Percentiles rank a stretch among this genome's conserved stretches.
Evolutionary conservation across 1,284 basidiomycete genomes (phyloP).

Genomic region (Ceratobasidium sp.): DNA sequence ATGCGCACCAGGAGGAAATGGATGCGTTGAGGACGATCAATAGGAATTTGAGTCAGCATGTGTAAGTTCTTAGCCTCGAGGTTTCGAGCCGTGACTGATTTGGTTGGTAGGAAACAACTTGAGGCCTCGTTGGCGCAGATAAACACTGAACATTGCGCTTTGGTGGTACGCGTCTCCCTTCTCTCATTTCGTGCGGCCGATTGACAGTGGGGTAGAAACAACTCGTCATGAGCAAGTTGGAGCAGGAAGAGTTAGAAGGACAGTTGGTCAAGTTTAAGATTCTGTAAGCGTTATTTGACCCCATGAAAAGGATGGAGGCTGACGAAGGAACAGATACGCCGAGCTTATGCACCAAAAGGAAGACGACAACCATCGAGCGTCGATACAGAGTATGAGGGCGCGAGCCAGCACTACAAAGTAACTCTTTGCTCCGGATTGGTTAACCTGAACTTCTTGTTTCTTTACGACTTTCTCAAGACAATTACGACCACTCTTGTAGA

Average conservation of each 20-base stretch:
- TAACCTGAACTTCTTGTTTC: neutral
- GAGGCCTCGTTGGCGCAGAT: conserved; percentile 78
- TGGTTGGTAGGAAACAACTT: conserved; percentile 69
- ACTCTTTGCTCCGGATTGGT: neutral
- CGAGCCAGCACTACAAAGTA: conserved; percentile 16
- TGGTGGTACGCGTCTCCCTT: conserved; percentile 59
- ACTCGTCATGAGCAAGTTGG: conserved; percentile 81
- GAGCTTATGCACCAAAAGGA: conserved; percentile 85
- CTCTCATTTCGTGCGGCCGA: neutral
- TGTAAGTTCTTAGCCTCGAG: conserved; percentile 60
- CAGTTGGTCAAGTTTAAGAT: conserved; percentile 91
- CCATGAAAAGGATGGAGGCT: neutral
- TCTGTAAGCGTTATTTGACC: conserved; percentile 62
- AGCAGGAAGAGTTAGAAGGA: conserved; percentile 86
- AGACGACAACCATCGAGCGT: conserved; percentile 74
- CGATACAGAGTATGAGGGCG: conserved; percentile 46
- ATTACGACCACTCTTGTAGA: too few relatives aligned
- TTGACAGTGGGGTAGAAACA: conserved; percentile 65
- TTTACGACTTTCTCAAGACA: neutral
- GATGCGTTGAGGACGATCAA: conserved; percentile 81
- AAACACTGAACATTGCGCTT: conserved; percentile 76
- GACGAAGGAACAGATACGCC: conserved; percentile 65
- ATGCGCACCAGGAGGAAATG: conserved; percentile 79
- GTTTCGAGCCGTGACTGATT: conserved; percentile 33
- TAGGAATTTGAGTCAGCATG: conserved; percentile 73